A percentile compares a stretch with the other conserved stretches of the same genome.
phyloP scores from a whole-genome alignment of 78 protist species.

The Pigoraptor vietnamica region DNA sequence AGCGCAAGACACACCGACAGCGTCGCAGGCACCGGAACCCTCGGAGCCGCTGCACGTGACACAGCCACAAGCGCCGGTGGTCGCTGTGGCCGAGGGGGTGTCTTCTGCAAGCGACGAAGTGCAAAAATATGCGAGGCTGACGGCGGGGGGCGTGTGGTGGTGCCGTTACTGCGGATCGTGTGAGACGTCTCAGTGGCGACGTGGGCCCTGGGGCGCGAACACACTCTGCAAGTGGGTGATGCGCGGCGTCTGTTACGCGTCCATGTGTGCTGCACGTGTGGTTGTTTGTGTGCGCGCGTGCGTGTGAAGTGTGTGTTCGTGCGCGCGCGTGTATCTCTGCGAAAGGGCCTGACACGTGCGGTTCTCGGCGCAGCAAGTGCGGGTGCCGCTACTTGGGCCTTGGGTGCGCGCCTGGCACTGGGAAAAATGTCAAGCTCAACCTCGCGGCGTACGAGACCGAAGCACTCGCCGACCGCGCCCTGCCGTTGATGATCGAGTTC shows the following conservation, averaged over 20 bases:
- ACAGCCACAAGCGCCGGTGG: neutral
- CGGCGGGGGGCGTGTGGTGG: neutral
- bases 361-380: neutral
- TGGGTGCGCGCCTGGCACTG: neutral
- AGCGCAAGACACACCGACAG: too few relatives aligned
- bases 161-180: neutral
- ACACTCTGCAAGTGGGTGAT: neutral
- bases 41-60: too few relatives aligned
- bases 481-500: neutral
- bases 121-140: neutral
- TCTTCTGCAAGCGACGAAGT: neutral
- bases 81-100: neutral
- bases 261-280: neutral
- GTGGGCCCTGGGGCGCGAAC: neutral
- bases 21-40: too few relatives aligned
- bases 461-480: neutral
- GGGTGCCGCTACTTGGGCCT: neutral
- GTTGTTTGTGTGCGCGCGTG: neutral
- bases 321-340: neutral
- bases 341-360: neutral
- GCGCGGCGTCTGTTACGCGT: neutral
- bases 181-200: neutral
- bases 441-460: neutral
- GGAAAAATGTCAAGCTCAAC: neutral
- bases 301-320: neutral